These are phyloP conservation scores for Melaleuca quinquenervia DNA, from an alignment of 345 rosid species.

Conservation along the genomic window DNA sequence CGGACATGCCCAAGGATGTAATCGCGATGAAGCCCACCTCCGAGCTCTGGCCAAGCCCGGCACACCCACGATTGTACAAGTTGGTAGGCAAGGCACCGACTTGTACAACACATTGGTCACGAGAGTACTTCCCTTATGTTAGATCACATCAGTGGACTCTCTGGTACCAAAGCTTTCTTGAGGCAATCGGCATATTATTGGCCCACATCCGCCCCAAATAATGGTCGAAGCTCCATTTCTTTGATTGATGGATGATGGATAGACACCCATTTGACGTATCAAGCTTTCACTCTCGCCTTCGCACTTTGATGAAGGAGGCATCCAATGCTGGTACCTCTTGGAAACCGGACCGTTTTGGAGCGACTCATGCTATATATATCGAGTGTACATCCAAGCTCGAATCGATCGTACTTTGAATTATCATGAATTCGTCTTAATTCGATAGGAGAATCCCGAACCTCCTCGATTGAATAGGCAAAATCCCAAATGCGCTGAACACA, in stretches of 20 bases:
- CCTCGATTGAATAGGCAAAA: neutral
- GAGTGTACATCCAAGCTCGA: neutral
- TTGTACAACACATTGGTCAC: neutral
- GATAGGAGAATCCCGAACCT: neutral
- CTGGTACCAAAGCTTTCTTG: neutral
- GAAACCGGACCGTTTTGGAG: neutral
- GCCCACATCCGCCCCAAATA: neutral
- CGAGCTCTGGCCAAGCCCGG: neutral
- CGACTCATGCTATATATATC: neutral
- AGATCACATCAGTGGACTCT: neutral
- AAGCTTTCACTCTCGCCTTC: neutral
- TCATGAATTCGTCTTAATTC: neutral
- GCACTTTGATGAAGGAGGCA: neutral
- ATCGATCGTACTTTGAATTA: neutral
- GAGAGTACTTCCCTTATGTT: neutral
- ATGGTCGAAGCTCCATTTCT: neutral
- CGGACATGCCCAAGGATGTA: no score
- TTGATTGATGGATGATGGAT: neutral
- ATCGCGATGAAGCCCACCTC: no score
- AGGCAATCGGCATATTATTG: neutral
- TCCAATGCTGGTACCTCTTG: neutral
- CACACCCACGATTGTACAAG: neutral
- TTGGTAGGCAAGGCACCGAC: neutral
- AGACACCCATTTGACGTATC: neutral
- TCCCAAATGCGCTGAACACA: neutral